phyloP scores from a whole-genome alignment of 1,284 basidiomycete species.

The Exsudoporus floridanus region DNA sequence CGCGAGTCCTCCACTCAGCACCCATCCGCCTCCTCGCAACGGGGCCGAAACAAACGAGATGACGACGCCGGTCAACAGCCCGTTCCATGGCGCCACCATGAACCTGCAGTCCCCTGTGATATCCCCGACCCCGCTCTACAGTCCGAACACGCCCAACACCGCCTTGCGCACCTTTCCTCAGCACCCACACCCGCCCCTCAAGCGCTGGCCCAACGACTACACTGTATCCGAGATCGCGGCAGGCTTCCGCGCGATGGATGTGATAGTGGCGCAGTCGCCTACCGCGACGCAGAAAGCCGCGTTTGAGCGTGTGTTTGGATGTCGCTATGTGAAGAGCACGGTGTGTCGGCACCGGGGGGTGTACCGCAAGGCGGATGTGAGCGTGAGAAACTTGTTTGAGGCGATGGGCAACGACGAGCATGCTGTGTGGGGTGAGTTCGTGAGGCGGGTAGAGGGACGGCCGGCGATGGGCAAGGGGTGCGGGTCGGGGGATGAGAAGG shows the following conservation, averaged over 20 bases:
- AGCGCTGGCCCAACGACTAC: constrained; percentile 72
- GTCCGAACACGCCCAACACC: constrained; percentile 19
- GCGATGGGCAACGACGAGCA: constrained; percentile 54
- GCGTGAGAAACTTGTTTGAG: constrained; percentile 50
- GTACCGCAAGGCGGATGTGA: constrained; percentile 54
- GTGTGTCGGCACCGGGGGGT: constrained; percentile 65
- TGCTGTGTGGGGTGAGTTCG: constrained; percentile 59
- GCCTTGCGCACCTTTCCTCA: constrained; percentile 40
- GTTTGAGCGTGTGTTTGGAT: constrained; percentile 65
- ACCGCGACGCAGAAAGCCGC: constrained; percentile 54
- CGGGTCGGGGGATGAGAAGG: constrained; percentile 24
- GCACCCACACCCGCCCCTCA: constrained; percentile 55
- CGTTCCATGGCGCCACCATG: constrained; percentile 20
- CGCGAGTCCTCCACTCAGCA: constrained; percentile 18
- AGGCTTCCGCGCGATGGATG: constrained; percentile 58
- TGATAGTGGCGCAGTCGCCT: constrained; percentile 43
- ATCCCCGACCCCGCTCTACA: constrained; percentile 23
- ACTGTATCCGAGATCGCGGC: constrained; percentile 58
- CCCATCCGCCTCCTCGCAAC: constrained; percentile 15
- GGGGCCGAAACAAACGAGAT: constrained; percentile 19
- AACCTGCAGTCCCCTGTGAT: constrained; percentile 23
- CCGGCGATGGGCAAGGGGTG: constrained; percentile 17
- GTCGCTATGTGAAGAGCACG: constrained; percentile 66
- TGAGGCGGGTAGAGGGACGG: constrained; percentile 24
- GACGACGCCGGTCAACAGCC: constrained; percentile 13